Percentiles rank a stretch among this genome's conserved stretches.
Conservation (phyloP, 768 basidiomycete species). For the Russula abietina region DNA sequence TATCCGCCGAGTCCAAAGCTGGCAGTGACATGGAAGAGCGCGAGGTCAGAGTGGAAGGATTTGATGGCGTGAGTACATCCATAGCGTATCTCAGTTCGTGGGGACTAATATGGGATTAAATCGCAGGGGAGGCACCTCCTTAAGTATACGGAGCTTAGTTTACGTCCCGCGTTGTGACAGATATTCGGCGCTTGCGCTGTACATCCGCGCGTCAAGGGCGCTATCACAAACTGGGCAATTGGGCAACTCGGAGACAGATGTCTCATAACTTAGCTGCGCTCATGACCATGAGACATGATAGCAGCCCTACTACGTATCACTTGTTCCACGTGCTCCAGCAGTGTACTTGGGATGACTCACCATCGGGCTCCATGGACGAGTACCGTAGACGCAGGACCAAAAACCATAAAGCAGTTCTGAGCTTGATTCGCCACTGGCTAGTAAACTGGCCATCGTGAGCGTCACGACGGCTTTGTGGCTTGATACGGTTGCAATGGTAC, state of each 20-base stretch:
- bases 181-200: not conserved
- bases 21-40: not conserved
- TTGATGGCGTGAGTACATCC: not conserved
- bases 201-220: not conserved
- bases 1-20: not conserved
- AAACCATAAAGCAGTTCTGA: not conserved
- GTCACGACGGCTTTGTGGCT: not conserved
- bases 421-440: not conserved
- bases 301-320: too few species aligned
- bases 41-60: not conserved
- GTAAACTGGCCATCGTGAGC: not conserved
- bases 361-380: not conserved
- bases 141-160: not conserved
- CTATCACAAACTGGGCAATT: not conserved
- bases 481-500: too few species aligned
- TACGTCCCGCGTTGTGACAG: not conserved
- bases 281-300: too few species aligned
- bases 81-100: not conserved
- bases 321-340: too few species aligned
- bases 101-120: not conserved
- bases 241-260: not conserved
- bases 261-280: not conserved
- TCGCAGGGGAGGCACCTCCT: not conserved
- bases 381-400: not conserved
- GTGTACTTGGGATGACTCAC: not conserved